phyloP scores from a whole-genome alignment of 78 protist species.

The Emiliania huxleyi region DNA sequence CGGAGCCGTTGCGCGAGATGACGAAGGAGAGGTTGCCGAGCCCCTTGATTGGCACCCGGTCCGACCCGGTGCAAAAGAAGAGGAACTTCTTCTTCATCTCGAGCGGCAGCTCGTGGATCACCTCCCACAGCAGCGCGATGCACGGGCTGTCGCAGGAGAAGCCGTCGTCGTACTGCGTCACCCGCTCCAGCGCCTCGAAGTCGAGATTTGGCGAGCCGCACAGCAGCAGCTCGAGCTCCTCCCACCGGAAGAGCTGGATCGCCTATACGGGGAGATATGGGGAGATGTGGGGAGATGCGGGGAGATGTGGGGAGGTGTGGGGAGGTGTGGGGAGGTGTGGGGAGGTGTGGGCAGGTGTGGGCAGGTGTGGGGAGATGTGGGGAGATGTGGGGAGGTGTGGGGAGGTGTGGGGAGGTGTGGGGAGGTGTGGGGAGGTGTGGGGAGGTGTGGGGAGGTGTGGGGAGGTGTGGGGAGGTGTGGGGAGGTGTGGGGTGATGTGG shows the following conservation, averaged over 20 bases:
- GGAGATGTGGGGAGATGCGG: too few species aligned
- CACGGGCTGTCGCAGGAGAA: not conserved
- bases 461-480: too few species aligned
- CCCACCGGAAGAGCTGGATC: constrained; percentile 59
- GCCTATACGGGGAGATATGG: too few species aligned
- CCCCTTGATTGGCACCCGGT: constrained; percentile 82
- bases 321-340: too few species aligned
- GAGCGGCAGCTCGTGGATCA: constrained; percentile 62
- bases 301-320: too few species aligned
- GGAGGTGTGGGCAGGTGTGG: too few species aligned
- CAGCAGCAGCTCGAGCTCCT: constrained; percentile 91
- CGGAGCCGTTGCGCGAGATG: constrained; percentile 19
- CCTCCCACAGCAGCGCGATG: constrained; percentile 80
- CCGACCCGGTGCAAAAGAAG: constrained; percentile 88
- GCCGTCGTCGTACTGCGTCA: not conserved
- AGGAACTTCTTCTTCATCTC: constrained; percentile 86
- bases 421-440: too few species aligned
- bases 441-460: too few species aligned
- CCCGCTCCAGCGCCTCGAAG: constrained; percentile 50
- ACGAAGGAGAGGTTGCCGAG: constrained; percentile 54
- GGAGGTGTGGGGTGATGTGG: too few species aligned
- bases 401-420: too few species aligned
- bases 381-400: too few species aligned
- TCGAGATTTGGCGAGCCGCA: constrained; percentile 90
- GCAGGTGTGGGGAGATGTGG: too few species aligned